These are phyloP conservation scores for Backusella morwellensis DNA, from an alignment of 192 early-diverging fungal species.

Conservation along the genomic window DNA sequence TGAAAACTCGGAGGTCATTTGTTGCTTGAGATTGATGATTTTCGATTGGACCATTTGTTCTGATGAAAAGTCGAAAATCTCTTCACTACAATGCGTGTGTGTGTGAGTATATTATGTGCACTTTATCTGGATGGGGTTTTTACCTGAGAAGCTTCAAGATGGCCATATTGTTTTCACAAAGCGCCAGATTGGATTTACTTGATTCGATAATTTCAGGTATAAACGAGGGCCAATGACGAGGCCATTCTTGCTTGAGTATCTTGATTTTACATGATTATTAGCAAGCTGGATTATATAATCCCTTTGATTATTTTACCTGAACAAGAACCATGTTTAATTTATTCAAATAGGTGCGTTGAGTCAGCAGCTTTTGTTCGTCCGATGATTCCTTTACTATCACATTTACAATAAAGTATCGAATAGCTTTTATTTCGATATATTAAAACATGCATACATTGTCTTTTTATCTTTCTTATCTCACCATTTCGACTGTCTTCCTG, in stretches of 20 bases:
- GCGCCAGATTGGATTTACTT: conserved; percentile 82
- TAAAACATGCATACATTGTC: neutral
- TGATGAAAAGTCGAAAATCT: conserved; percentile 98
- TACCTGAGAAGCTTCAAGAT: conserved; percentile 97
- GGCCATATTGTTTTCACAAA: conserved; percentile 99
- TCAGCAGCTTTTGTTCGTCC: conserved; percentile 73
- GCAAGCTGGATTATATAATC: neutral
- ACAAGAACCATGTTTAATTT: conserved; percentile 98
- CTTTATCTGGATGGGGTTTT: neutral
- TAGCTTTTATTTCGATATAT: conserved; percentile 52
- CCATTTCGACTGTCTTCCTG: conserved; percentile 78
- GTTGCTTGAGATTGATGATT: conserved; percentile 89
- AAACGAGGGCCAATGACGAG: conserved; percentile 97
- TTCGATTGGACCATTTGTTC: conserved; percentile 98
- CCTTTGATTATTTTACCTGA: conserved; percentile 58
- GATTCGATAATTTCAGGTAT: conserved; percentile 97
- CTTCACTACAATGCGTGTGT: conserved; percentile 65
- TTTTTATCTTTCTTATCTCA: conserved; percentile 22
- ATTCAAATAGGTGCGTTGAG: conserved; percentile 75
- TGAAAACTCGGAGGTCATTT: conserved; percentile 93
- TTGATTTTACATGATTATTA: neutral
- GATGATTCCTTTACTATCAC: conserved; percentile 90
- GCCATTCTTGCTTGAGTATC: conserved; percentile 97
- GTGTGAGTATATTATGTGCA: neutral
- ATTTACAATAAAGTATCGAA: conserved; percentile 93